phyloP scores from a whole-genome alignment of 495 filamentous ascomycete species.

The Aspergillus saccharolyticus region DNA sequence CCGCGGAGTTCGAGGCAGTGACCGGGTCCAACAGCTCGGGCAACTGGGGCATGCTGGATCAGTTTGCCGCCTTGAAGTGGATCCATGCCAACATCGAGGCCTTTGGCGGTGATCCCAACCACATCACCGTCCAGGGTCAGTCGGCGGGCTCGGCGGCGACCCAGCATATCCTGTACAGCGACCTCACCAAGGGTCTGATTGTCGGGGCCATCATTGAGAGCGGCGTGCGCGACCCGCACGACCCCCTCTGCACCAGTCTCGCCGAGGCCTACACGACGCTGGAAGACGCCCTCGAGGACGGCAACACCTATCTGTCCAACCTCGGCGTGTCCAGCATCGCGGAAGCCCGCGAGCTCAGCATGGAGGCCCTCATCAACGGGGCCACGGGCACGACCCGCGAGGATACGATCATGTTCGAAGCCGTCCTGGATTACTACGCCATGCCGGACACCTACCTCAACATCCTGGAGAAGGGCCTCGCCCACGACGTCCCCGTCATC shows the following conservation, averaged over 20 bases:
- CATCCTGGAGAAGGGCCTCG: background rate
- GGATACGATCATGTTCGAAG: too few species aligned
- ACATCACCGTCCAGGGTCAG: slow-evolving; percentile 40
- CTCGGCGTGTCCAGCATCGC: background rate
- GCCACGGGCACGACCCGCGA: too few species aligned
- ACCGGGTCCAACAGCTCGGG: slow-evolving; percentile 35
- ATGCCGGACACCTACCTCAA: slow-evolving; percentile 6
- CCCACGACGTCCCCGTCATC: slow-evolving; percentile 5
- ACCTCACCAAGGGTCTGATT: slow-evolving; percentile 1
- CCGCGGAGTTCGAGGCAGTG: slow-evolving; percentile 4
- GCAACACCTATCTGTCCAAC: background rate
- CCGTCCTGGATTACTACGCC: slow-evolving; percentile 2
- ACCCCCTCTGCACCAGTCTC: slow-evolving; percentile 2
- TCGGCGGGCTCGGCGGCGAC: slow-evolving; percentile 34
- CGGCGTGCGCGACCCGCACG: slow-evolving; percentile 3
- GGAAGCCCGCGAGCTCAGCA: background rate
- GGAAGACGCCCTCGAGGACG: background rate
- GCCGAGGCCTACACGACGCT: background rate
- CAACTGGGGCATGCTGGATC: slow-evolving; percentile 9
- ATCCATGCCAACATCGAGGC: slow-evolving; percentile 41
- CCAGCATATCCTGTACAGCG: slow-evolving; percentile 4
- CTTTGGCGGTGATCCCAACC: slow-evolving; percentile 55
- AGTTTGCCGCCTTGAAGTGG: slow-evolving; percentile 38
- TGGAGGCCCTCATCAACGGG: background rate
- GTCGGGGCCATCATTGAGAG: slow-evolving; percentile 3